Conservation (phyloP, 2,329 filamentous ascomycete genomes). For the Fusarium staphyleae region DNA sequence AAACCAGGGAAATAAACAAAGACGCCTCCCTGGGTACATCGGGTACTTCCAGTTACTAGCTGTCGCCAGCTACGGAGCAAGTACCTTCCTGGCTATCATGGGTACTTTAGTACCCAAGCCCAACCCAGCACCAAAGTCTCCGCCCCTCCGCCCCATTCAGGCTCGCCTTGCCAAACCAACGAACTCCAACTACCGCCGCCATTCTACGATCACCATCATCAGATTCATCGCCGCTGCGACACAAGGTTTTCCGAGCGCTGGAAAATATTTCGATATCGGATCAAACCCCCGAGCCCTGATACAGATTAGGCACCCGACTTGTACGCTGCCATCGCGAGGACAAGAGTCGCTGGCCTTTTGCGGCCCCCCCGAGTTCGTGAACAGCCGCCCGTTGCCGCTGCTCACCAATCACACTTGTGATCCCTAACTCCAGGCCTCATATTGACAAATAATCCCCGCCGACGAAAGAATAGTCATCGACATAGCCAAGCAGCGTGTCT, state of each 20-base stretch:
- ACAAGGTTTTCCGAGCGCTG: not conserved
- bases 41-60: conserved; percentile 21
- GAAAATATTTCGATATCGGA: conserved; percentile 2
- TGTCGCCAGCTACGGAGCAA: conserved; percentile 15
- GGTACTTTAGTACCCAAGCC: conserved; percentile 28
- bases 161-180: conserved; percentile 24
- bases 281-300: not conserved
- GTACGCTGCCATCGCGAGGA: not conserved
- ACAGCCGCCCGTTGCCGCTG: conserved; percentile 18
- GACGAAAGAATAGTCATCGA: conserved; percentile 9
- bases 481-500: conserved; percentile 4
- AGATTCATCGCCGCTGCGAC: conserved; percentile 20
- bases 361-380: conserved; percentile 7
- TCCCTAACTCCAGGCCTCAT: conserved; percentile 18
- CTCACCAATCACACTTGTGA: conserved; percentile 32
- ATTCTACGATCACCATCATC: conserved; percentile 18
- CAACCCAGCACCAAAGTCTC: conserved; percentile 28
- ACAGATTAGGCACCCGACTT: not conserved
- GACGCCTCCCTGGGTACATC: conserved; percentile 11
- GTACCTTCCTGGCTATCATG: conserved; percentile 22
- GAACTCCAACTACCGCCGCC: conserved; percentile 24
- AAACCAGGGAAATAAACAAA: conserved; percentile 32
- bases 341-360: not conserved
- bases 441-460: conserved; percentile 15
- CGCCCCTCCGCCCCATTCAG: conserved; percentile 21